Evolutionary conservation across 768 basidiomycete species (phyloP), one percentile per base, ranked within the genome.

Genomic region (Kwoniella europaea): DNA sequence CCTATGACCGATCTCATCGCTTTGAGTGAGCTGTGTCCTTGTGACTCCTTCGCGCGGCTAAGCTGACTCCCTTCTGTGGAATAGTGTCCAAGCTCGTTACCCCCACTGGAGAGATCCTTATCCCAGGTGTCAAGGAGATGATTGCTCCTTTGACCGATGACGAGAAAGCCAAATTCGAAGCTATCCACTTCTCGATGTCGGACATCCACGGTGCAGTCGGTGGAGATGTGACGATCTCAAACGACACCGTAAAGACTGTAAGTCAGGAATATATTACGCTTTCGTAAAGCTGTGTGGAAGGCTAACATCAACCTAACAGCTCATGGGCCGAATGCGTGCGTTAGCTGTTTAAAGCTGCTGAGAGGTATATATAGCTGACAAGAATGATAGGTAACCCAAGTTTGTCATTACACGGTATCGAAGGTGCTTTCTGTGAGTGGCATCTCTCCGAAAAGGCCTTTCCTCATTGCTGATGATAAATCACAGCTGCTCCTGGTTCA

Each of bases 1-100:
- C 94, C 95, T 15, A 96, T 98, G 95, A 95, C 93, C 0, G 95
- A 96, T 80, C 89, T 97, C 62, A 86, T 97, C 81, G 80, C 84
- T 56, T 85, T 98, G 73, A 89, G 82, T 82, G 54, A 68, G 82
- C 64, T 62, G 5, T 27, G 27, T 27, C 27, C 27, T 27, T 3
- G 27, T 27, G 27, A 27, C 27, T 27, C 27, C 27, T 27, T 27
- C 27, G 27, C 27, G 4, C 27, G 27, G 27, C 27, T 3, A 27
- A 27, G 27, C 27, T 27, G 27, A 27, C 27, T 27, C 27, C 27
- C 27, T 27, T 27, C 27, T 27, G 27, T 27, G 27, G 27, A 27
- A 27, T 27, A 27, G 82, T 98, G 88, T 88, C 90, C 77, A 93
- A 89, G 74, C 91, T 98, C 56, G 94, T 97, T 65, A 88, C 88